These are phyloP conservation scores for Trametes cubensis DNA, from an alignment of 768 basidiomycete genomes.

Conservation along the genomic window DNA sequence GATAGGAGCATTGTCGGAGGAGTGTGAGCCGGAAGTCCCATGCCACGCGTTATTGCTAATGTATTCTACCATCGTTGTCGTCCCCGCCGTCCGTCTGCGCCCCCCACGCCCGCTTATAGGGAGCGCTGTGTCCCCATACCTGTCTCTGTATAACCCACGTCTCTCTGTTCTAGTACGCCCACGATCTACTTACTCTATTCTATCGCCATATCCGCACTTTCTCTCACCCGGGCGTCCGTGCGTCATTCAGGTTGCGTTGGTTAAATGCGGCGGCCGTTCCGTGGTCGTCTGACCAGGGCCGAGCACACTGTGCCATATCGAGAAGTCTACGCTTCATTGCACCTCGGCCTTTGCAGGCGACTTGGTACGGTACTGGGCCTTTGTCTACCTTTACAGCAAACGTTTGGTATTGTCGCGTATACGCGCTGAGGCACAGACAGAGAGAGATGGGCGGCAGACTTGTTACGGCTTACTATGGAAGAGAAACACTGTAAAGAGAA, in stretches of 20 bases:
- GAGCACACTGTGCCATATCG: background rate
- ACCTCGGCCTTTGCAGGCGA: background rate
- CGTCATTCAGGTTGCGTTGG: no score
- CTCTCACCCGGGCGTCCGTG: no score
- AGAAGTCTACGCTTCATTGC: slow-evolving; percentile 13
- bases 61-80: slow-evolving; percentile 21
- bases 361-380: background rate
- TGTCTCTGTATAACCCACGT: slow-evolving; percentile 23
- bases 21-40: slow-evolving; percentile 2
- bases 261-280: no score
- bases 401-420: background rate
- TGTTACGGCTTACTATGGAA: background rate
- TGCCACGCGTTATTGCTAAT: slow-evolving; percentile 26
- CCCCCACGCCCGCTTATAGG: slow-evolving; percentile 2
- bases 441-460: background rate
- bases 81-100: slow-evolving; percentile 9
- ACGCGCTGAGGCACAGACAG: background rate
- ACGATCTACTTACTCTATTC: slow-evolving; percentile 13
- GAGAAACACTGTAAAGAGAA: background rate
- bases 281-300: background rate
- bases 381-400: slow-evolving; percentile 8
- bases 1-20: background rate
- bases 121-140: slow-evolving; percentile 8
- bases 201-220: background rate
- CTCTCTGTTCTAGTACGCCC: slow-evolving; percentile 19